These are phyloP conservation scores for Asterophora lycoperdoides DNA, from an alignment of 768 basidiomycete genomes.

Conservation along the genomic window DNA sequence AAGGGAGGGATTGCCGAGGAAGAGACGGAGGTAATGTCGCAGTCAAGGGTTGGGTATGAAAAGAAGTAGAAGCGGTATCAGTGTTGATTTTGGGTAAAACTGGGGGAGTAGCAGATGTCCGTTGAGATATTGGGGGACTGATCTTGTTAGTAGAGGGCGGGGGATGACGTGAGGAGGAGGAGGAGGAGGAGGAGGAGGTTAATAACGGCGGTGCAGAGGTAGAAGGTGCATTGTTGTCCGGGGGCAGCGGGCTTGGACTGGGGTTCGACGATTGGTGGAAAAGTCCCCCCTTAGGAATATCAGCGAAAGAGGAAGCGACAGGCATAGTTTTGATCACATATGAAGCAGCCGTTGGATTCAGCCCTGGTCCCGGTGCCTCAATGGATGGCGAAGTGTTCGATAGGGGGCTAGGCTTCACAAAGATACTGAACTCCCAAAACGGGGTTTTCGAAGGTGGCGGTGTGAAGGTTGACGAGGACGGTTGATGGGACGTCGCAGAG, in stretches of 20 bases:
- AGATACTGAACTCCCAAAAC: neutral
- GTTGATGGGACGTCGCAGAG: constrained; percentile 10
- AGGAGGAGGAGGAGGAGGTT: constrained; percentile 6
- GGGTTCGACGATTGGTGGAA: constrained; percentile 14
- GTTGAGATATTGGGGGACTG: constrained; percentile 14
- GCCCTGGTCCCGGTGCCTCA: neutral
- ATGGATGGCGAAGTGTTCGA: neutral
- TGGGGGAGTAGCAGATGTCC: constrained; percentile 17
- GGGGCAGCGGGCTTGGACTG: constrained; percentile 14
- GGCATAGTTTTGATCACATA: constrained; percentile 18
- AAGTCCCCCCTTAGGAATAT: neutral
- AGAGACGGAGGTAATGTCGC: constrained; percentile 37
- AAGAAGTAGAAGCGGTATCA: constrained; percentile 11
- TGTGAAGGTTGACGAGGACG: constrained; percentile 4
- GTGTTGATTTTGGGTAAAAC: constrained; percentile 23
- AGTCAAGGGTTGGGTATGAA: constrained; percentile 5
- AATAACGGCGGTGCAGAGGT: constrained; percentile 14
- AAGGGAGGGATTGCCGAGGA: constrained; percentile 38
- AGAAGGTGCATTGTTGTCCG: constrained; percentile 7
- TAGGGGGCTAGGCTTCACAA: neutral
- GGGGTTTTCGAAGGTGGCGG: neutral
- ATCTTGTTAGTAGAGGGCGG: constrained; percentile 3
- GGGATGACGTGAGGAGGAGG: neutral
- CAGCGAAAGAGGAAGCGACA: neutral
- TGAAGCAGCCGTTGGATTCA: constrained; percentile 21